These are phyloP conservation scores for Phytopythium helicoides DNA, from an alignment of 352 stramenopile genomes.

Conservation along the genomic window DNA sequence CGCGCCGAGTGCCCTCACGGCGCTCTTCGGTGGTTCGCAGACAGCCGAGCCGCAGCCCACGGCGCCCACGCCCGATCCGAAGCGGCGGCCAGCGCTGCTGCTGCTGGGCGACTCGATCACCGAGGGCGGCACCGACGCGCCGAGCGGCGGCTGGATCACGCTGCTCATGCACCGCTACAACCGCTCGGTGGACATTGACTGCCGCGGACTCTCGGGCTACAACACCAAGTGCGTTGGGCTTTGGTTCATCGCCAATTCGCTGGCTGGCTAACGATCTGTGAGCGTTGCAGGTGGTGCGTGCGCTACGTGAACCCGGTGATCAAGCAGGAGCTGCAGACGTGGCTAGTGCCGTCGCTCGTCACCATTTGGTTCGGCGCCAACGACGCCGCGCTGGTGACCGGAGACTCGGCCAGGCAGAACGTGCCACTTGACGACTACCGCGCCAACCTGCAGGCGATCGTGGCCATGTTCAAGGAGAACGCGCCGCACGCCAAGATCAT, in stretches of 20 bases:
- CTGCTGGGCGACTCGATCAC: conserved; percentile 73
- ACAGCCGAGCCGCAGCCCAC: too few relatives aligned
- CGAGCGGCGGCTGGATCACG: conserved; percentile 38
- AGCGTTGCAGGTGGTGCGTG: conserved; percentile 23
- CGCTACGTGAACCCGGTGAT: conserved; percentile 21
- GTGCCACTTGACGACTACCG: conserved; percentile 39
- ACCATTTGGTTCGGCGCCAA: conserved; percentile 58
- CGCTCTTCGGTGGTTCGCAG: neutral
- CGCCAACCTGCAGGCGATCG: conserved; percentile 26
- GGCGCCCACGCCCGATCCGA: neutral
- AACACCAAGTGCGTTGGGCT: conserved; percentile 32
- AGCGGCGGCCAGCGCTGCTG: conserved; percentile 32
- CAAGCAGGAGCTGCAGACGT: conserved; percentile 17
- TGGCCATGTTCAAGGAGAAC: conserved; percentile 13
- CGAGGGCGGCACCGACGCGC: conserved; percentile 33
- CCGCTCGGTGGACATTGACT: conserved; percentile 51
- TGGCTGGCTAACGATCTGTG: too few relatives aligned
- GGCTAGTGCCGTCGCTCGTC: conserved; percentile 28
- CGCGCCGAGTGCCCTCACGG: neutral
- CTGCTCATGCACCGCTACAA: conserved; percentile 48
- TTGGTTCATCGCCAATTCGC: neutral
- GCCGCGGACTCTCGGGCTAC: conserved; percentile 58
- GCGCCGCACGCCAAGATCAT: conserved; percentile 23
- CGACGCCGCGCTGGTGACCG: conserved; percentile 31
- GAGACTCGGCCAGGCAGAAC: conserved; percentile 21